A percentile compares a stretch with the other conserved stretches of the same genome.
These are phyloP conservation scores for Aspergillus piperis DNA, from an alignment of 2,329 filamentous ascomycete genomes.

Conservation along the genomic window DNA sequence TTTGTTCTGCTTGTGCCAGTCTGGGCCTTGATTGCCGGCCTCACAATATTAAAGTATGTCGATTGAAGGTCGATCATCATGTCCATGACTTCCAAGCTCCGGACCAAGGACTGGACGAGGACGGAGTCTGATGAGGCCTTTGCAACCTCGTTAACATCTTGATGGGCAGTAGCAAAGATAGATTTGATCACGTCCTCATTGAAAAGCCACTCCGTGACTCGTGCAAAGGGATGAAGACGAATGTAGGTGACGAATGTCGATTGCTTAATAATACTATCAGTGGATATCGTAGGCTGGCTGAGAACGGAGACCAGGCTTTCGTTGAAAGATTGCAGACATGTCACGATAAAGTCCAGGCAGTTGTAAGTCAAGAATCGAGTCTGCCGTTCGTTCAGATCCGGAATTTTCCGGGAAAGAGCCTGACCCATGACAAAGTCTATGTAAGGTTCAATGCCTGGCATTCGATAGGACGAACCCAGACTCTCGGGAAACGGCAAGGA, in stretches of 20 bases:
- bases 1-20: conserved; percentile 59
- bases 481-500: conserved; percentile 82
- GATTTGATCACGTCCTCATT: conserved; percentile 83
- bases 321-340: conserved; percentile 84
- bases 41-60: conserved; percentile 87
- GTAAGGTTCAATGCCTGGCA: conserved; percentile 87
- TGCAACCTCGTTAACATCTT: conserved; percentile 71
- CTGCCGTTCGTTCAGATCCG: conserved; percentile 69
- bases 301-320: conserved; percentile 87
- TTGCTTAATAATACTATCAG: conserved; percentile 73
- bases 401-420: conserved; percentile 68
- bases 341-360: conserved; percentile 80
- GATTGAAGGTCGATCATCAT: conserved; percentile 82
- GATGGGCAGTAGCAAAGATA: conserved; percentile 76
- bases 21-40: conserved; percentile 72
- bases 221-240: conserved; percentile 84
- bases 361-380: conserved; percentile 72
- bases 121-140: conserved; percentile 76
- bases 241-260: conserved; percentile 79
- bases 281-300: conserved; percentile 72
- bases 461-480: conserved; percentile 74
- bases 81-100: conserved; percentile 80
- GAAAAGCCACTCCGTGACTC: conserved; percentile 98
- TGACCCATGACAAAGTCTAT: conserved; percentile 86
- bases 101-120: conserved; percentile 74